These are phyloP conservation scores for Saksenaea oblongispora DNA, from an alignment of 371 early-diverging fungal species.

Conservation along the genomic window DNA sequence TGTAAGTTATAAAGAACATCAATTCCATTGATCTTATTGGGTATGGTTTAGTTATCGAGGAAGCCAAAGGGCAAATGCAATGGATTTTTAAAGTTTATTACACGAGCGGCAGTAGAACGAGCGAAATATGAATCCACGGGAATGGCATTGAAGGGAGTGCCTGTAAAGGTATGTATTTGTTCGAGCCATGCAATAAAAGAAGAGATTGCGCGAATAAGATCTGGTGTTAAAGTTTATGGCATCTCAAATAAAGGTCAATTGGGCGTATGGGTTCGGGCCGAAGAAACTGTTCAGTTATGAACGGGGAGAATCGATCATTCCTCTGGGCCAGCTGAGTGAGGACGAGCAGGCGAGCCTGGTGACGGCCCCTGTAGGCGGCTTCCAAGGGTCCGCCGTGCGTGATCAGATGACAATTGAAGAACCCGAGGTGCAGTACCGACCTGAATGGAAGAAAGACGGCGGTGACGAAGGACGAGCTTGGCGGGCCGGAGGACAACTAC, in stretches of 20 bases:
- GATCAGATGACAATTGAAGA: constrained; percentile 48
- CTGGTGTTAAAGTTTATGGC: neutral
- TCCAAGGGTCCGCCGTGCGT: constrained; percentile 39
- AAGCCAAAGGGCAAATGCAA: constrained; percentile 32
- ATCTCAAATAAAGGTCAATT: constrained; percentile 29
- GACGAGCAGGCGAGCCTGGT: constrained; percentile 41
- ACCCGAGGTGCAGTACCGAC: constrained; percentile 44
- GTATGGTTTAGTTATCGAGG: constrained; percentile 13
- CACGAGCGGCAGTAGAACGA: constrained; percentile 29
- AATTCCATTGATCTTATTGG: neutral
- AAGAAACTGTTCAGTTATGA: constrained; percentile 48
- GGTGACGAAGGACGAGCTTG: neutral
- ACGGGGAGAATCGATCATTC: constrained; percentile 47
- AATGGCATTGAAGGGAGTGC: constrained; percentile 23
- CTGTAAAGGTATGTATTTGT: constrained; percentile 28
- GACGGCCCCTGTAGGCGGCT: constrained; percentile 45
- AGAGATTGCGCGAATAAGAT: neutral
- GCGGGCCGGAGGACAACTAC: neutral
- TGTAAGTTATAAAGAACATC: constrained; percentile 28
- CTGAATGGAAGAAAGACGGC: constrained; percentile 40
- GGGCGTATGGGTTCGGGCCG: constrained; percentile 56
- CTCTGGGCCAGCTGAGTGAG: constrained; percentile 31
- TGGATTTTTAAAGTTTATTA: constrained; percentile 41
- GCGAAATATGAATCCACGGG: constrained; percentile 30
- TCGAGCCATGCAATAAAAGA: neutral